These are phyloP conservation scores for Lodderomyces orthopsilosis DNA, from an alignment of 1,139 yeast genomes.

Conservation along the genomic window DNA sequence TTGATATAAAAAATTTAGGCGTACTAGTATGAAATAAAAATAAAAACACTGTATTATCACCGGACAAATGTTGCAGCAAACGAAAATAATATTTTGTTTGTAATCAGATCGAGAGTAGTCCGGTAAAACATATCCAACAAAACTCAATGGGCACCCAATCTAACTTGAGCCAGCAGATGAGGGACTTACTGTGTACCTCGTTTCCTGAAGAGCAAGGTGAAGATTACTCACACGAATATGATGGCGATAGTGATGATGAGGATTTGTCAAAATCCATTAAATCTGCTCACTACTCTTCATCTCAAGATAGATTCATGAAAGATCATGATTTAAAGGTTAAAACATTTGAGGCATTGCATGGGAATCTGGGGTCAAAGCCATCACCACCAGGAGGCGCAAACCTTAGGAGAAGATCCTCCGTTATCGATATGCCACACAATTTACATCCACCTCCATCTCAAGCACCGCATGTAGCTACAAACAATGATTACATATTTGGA, in stretches of 20 bases:
- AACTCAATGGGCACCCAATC: constrained; percentile 9
- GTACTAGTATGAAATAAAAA: too few species aligned
- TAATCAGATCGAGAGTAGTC: background rate
- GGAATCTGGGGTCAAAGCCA: constrained; percentile 8
- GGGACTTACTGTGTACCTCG: constrained; percentile 5
- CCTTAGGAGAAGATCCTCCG: constrained; percentile 3
- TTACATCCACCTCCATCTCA: constrained; percentile 25
- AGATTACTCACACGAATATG: constrained; percentile 16
- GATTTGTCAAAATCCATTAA: constrained; percentile 29
- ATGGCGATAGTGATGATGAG: constrained; percentile 30
- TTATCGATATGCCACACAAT: constrained; percentile 10
- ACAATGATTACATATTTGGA: constrained; percentile 13
- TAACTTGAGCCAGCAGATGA: constrained; percentile 12
- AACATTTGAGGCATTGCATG: constrained; percentile 57
- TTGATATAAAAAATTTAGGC: too few species aligned
- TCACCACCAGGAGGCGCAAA: constrained; percentile 10
- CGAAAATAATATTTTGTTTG: background rate
- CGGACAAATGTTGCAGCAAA: background rate
- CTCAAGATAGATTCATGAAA: constrained; percentile 64
- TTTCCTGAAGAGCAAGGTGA: constrained; percentile 16
- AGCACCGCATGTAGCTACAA: constrained; percentile 5
- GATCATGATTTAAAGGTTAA: constrained; percentile 70
- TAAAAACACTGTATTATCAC: too few species aligned
- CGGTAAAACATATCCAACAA: background rate
- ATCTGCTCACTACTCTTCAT: constrained; percentile 61